These are phyloP conservation scores for Omphalea diandra DNA, from an alignment of 441 rosid species.

Conservation along the genomic window DNA sequence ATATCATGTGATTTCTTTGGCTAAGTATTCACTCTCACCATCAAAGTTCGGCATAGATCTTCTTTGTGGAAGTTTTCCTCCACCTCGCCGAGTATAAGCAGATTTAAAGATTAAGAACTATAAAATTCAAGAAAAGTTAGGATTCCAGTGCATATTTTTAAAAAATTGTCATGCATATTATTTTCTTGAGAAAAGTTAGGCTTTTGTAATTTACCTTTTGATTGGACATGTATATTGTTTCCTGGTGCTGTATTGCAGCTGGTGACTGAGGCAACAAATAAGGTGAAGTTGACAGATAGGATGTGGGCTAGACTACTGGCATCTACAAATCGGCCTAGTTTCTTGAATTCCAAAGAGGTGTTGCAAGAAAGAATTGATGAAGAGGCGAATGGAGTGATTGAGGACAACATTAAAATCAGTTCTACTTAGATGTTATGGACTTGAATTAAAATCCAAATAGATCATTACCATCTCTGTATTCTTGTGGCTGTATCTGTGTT, in stretches of 20 bases:
- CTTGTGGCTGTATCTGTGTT: too few relatives aligned
- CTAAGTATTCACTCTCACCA: too few relatives aligned
- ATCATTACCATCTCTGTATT: constrained; percentile 15
- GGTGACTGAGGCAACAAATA: constrained; percentile 63
- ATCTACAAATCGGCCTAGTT: constrained; percentile 81
- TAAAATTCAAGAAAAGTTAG: too few relatives aligned
- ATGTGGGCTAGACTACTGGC: constrained; percentile 90
- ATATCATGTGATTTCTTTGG: too few relatives aligned
- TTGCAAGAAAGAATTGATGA: constrained; percentile 36
- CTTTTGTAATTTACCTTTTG: background rate
- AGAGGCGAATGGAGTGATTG: constrained; percentile 37
- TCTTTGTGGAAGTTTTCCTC: too few relatives aligned
- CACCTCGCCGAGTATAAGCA: too few relatives aligned
- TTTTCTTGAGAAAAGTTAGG: too few relatives aligned
- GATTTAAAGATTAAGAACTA: too few relatives aligned
- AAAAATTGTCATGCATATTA: too few relatives aligned
- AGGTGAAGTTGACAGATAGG: constrained; percentile 74
- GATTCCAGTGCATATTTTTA: constrained; percentile 3
- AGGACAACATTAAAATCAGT: constrained; percentile 35
- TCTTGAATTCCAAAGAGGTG: constrained; percentile 41
- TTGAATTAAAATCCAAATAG: constrained; percentile 22
- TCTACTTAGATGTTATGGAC: constrained; percentile 32
- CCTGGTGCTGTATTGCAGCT: constrained; percentile 43
- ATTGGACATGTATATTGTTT: background rate
- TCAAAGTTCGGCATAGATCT: too few relatives aligned